Evolutionary conservation across 1,284 basidiomycete species (phyloP), one percentile per base, ranked within the genome.

Genomic region (Ceratobasidium sp.): DNA sequence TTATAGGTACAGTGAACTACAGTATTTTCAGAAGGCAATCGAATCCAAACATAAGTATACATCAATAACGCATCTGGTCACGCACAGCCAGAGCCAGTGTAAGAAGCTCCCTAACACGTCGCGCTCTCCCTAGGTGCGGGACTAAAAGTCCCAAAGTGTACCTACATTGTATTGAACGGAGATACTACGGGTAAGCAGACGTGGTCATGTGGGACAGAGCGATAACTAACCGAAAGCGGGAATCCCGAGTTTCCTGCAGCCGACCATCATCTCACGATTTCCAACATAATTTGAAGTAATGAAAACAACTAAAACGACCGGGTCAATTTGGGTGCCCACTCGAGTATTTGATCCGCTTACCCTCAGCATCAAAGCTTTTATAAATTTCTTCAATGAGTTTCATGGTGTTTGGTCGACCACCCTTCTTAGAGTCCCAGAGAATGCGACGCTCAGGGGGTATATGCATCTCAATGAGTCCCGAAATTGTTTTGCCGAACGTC

Each of bases 241-340:
- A n/a, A 82, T 80, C 15, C 80, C 79, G 20, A 75, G 71, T 46
- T 82, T 90, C 89, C 92, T 93, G 86, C 93, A 94, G n/a, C 93
- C 92, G 84, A 92, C 86, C 89, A 92, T 93, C 81, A 94, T 91
- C 83, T 93, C 92, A 6, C 88, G 86, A 84, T 94, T 93, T 56
- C 93, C 93, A 51, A 89, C 87, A 82, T 89, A 91, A 84, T 94
- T 94, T 23, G 93, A 93, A 18, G 92, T 94, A 84, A 94, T 93
- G 84, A 94, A 93, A 18, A 94, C 91, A 67, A 94, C 92, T 92
- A 78, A 33, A 33, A 33, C 33, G 33, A 33, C 33, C 33, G 33
- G 33, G 33, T 33, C 33, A 33, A 33, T 33, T 33, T 33, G 4
- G 2, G 33, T 33, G 33, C 33, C 33, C 15, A 33, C 40, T 75